phyloP scores from a whole-genome alignment of 768 basidiomycete genomes.

The Russula ochroleuca region DNA sequence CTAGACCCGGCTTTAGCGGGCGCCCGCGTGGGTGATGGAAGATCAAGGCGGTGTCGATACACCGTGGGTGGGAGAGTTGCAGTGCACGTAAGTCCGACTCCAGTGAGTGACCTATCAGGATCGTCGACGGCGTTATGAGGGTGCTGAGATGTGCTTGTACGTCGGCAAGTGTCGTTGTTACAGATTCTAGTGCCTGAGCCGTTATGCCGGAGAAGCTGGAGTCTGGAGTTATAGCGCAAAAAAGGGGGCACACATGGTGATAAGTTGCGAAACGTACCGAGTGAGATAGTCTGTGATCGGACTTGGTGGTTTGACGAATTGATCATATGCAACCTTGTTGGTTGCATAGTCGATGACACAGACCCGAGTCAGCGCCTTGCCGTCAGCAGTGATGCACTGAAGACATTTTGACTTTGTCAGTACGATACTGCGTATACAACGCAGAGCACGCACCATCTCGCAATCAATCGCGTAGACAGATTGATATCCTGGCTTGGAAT shows the following conservation, averaged over 20 bases:
- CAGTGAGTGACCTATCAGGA: conserved; percentile 92
- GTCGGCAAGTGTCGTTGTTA: conserved; percentile 74
- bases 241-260: neutral
- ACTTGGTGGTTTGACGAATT: conserved; percentile 81
- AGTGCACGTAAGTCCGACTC: conserved; percentile 91
- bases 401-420: neutral
- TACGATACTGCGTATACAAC: neutral
- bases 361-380: conserved; percentile 83
- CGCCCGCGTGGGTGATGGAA: conserved; percentile 93
- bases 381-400: conserved; percentile 85
- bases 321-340: conserved; percentile 75
- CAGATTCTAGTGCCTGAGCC: conserved; percentile 55
- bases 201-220: conserved; percentile 92
- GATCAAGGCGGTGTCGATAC: conserved; percentile 86
- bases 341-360: conserved; percentile 77
- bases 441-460: conserved; percentile 73
- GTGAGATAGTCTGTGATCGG: conserved; percentile 88
- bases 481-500: conserved; percentile 35
- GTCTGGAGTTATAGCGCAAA: neutral
- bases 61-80: conserved; percentile 77
- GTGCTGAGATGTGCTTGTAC: conserved; percentile 70
- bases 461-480: conserved; percentile 87
- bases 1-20: conserved; percentile 90
- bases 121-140: conserved; percentile 60
- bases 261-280: conserved; percentile 46